These are phyloP conservation scores for Salvia rosmarinus DNA, from an alignment of 257 asterid species.

Conservation along the genomic window DNA sequence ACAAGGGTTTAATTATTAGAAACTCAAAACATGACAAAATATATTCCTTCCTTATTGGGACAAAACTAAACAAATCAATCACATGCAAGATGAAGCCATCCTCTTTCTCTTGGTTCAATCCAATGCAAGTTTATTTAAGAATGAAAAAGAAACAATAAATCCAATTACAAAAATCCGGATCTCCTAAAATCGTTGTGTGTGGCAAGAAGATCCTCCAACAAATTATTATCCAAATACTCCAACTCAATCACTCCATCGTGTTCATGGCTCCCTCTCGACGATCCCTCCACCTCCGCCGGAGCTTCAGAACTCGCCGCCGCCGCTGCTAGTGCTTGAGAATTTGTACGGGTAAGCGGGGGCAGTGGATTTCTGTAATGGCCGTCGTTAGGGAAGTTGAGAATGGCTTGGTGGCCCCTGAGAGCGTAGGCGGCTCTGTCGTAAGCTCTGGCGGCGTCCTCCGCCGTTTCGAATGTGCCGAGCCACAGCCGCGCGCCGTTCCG, in stretches of 20 bases:
- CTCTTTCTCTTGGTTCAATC: neutral
- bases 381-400: slow-evolving; percentile 79
- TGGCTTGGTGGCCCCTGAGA: slow-evolving; percentile 80
- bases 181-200: slow-evolving; percentile 36
- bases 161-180: slow-evolving; percentile 18
- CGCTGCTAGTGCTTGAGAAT: neutral
- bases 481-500: slow-evolving; percentile 72
- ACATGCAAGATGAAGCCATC: too few species aligned
- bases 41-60: too few species aligned
- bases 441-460: slow-evolving; percentile 84
- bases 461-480: slow-evolving; percentile 84
- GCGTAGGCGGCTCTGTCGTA: slow-evolving; percentile 85
- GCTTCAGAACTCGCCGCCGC: neutral
- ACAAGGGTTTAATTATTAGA: too few species aligned
- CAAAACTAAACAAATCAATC: too few species aligned
- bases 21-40: too few species aligned
- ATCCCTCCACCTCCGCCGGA: slow-evolving; percentile 22
- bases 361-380: slow-evolving; percentile 43
- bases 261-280: neutral
- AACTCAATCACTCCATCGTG: slow-evolving; percentile 54
- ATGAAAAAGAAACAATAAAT: too few species aligned
- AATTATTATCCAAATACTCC: slow-evolving; percentile 65
- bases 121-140: neutral
- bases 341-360: neutral
- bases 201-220: slow-evolving; percentile 77